Percentiles rank a stretch among this genome's conserved stretches.
Evolutionary conservation across 768 basidiomycete species (phyloP).

Genomic region (Pholiota conissans): DNA sequence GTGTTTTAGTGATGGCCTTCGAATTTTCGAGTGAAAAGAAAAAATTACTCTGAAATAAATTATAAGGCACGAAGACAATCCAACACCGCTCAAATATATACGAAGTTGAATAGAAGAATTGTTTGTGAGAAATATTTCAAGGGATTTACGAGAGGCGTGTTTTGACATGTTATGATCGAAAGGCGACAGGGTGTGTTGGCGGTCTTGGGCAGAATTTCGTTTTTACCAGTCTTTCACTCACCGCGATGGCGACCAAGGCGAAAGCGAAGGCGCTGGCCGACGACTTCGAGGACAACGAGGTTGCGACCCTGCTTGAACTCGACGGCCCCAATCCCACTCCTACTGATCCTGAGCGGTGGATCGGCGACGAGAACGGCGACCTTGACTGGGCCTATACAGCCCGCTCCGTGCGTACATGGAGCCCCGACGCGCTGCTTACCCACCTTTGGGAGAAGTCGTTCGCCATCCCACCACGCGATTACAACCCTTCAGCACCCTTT

Average conservation of each 20-base stretch:
- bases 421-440: slow-evolving; percentile 16
- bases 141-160: too few relatives aligned
- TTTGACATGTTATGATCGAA: neutral
- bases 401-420: slow-evolving; percentile 13
- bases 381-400: slow-evolving; percentile 23
- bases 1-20: too few relatives aligned
- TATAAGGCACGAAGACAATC: too few relatives aligned
- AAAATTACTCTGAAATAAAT: too few relatives aligned
- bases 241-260: slow-evolving; percentile 11
- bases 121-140: too few relatives aligned
- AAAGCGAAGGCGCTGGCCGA: slow-evolving; percentile 9
- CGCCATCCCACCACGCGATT: slow-evolving; percentile 19
- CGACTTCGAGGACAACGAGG: slow-evolving; percentile 14
- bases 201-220: slow-evolving; percentile 12
- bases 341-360: slow-evolving; percentile 13
- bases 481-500: slow-evolving; percentile 19
- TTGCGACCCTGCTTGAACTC: slow-evolving; percentile 7
- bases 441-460: slow-evolving; percentile 18
- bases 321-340: neutral
- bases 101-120: too few relatives aligned
- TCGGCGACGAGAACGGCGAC: slow-evolving; percentile 15
- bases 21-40: too few relatives aligned
- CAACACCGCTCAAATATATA: too few relatives aligned
- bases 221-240: slow-evolving; percentile 1
- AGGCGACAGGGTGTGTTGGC: slow-evolving; percentile 7